phyloP scores from a whole-genome alignment of 164 flowering plant genomes.

The Sedum album region DNA sequence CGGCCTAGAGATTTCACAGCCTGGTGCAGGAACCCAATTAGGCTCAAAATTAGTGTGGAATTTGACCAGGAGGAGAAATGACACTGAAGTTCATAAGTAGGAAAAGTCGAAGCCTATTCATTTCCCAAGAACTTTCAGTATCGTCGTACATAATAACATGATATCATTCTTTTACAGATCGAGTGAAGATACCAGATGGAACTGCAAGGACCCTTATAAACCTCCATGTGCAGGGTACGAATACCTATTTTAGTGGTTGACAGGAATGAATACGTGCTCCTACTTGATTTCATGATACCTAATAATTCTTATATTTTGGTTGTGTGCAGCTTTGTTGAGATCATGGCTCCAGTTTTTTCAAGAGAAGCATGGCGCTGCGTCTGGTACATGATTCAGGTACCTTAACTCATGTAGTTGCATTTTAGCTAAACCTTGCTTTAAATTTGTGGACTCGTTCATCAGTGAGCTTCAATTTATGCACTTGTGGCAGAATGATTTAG shows the following conservation, averaged over 20 bases:
- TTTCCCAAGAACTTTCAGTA: background rate
- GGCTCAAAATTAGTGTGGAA: background rate
- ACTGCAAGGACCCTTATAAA: background rate
- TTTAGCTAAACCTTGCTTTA: background rate
- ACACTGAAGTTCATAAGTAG: background rate
- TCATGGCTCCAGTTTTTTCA: constrained; percentile 9
- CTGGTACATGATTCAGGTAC: constrained; percentile 9
- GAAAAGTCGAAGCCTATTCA: background rate
- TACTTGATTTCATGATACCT: background rate
- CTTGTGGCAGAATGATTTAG: background rate
- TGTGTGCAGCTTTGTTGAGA: constrained; percentile 5
- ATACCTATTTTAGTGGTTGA: background rate
- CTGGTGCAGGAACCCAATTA: constrained; percentile 2
- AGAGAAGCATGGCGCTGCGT: constrained; percentile 11
- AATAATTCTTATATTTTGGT: too few relatives aligned
- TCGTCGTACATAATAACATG: background rate
- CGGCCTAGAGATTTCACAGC: constrained; percentile 6
- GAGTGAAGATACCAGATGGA: background rate
- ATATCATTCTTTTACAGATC: background rate
- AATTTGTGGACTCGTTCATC: background rate
- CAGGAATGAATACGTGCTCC: background rate
- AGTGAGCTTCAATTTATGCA: background rate
- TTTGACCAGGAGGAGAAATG: constrained; percentile 6
- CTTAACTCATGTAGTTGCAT: background rate
- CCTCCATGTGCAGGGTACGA: constrained; percentile 5